These are phyloP conservation scores for Przewalskia tangutica DNA, from an alignment of 257 asterid genomes.

Conservation along the genomic window DNA sequence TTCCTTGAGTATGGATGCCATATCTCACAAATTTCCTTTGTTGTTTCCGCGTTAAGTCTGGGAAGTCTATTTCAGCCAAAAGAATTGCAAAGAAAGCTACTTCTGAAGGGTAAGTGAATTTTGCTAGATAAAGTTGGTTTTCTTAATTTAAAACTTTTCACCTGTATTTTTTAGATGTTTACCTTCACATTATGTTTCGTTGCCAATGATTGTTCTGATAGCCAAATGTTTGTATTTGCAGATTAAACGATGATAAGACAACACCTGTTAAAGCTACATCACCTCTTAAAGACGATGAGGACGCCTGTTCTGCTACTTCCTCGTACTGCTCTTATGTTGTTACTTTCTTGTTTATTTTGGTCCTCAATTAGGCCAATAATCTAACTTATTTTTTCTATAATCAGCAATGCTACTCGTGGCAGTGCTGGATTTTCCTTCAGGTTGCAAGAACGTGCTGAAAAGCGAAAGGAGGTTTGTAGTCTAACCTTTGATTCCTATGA, in stretches of 20 bases:
- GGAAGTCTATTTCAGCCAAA: slow-evolving; percentile 27
- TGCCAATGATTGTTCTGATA: background rate
- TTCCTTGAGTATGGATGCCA: background rate
- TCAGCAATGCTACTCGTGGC: slow-evolving; percentile 40
- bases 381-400: background rate
- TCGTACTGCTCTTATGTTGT: slow-evolving; percentile 30
- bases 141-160: background rate
- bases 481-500: background rate
- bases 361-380: background rate
- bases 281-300: slow-evolving; percentile 46
- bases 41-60: slow-evolving; percentile 23
- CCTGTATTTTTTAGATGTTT: background rate
- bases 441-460: slow-evolving; percentile 70
- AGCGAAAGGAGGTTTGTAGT: slow-evolving; percentile 9
- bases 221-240: slow-evolving; percentile 12
- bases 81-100: slow-evolving; percentile 19
- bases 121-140: background rate
- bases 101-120: slow-evolving; percentile 34
- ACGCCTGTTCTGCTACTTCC: slow-evolving; percentile 60
- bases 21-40: background rate
- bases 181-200: background rate
- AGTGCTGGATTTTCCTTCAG: slow-evolving; percentile 54
- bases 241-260: slow-evolving; percentile 26
- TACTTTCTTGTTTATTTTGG: background rate
- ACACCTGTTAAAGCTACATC: slow-evolving; percentile 20